Base-by-base conservation (phyloP, 768 basidiomycete genomes). In the Scleroderma citrinum region DNA sequence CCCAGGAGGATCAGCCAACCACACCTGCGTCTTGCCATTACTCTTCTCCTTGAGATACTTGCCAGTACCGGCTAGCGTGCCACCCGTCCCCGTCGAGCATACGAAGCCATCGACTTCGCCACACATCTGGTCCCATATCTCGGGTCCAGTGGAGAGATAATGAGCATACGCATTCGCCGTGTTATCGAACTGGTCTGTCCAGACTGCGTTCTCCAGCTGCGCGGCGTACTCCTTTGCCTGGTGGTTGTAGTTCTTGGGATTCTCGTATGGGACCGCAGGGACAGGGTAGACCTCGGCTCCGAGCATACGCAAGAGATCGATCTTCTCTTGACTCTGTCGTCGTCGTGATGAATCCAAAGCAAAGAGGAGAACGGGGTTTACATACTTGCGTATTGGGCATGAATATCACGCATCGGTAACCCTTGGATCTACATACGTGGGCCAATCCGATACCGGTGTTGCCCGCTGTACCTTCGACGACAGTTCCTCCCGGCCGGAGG, bases 161-260 rank as follows among this genome's bases (percentile, higher is more conserved):
- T 99, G 96, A 17, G 83, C 85, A 19, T 83, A 59, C 14, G 94
- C 82, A 63, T 99, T 99, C 17, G 95, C 92, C 21, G 76, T 82
- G 69, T 98, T 98, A 71, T 98, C 95, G 61, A 99, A 98, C 68
- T 99, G 96, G 71, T 99, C 80, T 7, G 92, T 97, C 95, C 96
- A 98, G 49, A 97, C 80, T 10, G 92, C 85, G 62, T 96, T 96
- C 2, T 75, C 70, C 20, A 85, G 65, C 14, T 72, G 69, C 35
- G 78, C 76, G 31, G 96, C 95, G 53, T 83, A 88, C 55, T 92
- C 88, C 40, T 85, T 83, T 23, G 96, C 96, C 70, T 94, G 92
- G 71, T 98, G 96, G 67, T 99, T 99, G 75, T 97, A 99, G 72
- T 99, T 98, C 52, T 76, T 66, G 5, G 94, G 92, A 67, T 99